These are phyloP conservation scores for Neurospora discreta DNA, from an alignment of 495 filamentous ascomycete species.

Conservation along the genomic window DNA sequence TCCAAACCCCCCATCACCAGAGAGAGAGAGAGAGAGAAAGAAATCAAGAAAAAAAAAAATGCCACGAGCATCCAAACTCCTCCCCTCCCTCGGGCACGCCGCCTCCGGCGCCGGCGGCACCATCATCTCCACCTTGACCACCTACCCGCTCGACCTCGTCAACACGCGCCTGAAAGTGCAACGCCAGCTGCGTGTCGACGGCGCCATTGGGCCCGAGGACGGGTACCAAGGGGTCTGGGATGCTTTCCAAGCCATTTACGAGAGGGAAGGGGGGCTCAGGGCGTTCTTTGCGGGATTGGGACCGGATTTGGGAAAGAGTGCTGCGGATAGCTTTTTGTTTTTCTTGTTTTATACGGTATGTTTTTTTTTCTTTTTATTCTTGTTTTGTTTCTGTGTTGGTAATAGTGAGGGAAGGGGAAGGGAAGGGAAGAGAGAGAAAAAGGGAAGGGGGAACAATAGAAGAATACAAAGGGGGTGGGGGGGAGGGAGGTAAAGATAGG, in stretches of 20 bases:
- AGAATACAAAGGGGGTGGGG: no score
- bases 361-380: constrained; percentile 34
- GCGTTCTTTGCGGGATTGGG: constrained; percentile 69
- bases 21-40: no score
- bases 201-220: constrained; percentile 21
- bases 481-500: not conserved
- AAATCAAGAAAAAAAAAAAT: constrained; percentile 6
- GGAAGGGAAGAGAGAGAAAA: no score
- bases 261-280: constrained; percentile 50
- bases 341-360: constrained; percentile 63
- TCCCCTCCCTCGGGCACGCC: constrained; percentile 86
- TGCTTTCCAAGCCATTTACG: constrained; percentile 62
- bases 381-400: no score
- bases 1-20: not conserved
- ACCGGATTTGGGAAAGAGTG: constrained; percentile 61
- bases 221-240: constrained; percentile 51
- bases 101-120: constrained; percentile 68
- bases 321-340: constrained; percentile 72
- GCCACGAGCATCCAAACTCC: constrained; percentile 24
- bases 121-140: constrained; percentile 64
- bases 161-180: constrained; percentile 80
- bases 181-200: constrained; percentile 41
- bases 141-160: constrained; percentile 79
- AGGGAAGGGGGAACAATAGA: no score
- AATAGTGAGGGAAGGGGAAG: no score